phyloP scores from a whole-genome alignment of 441 rosid genomes.

The Daphne laureola region DNA sequence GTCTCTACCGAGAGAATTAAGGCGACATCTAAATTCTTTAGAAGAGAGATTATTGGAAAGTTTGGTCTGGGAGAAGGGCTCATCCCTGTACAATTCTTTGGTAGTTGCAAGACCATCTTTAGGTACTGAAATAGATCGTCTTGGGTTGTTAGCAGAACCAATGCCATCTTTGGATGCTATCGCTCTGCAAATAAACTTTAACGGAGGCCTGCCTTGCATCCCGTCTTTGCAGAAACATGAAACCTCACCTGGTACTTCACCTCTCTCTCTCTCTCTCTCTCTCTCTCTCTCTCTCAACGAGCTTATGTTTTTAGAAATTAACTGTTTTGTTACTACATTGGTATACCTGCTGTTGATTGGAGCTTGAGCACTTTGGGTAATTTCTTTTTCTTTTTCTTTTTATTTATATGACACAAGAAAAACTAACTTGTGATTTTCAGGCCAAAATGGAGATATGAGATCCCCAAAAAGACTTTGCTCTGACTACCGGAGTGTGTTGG shows the following conservation, averaged over 20 bases:
- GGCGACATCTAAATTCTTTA: slow-evolving; percentile 91
- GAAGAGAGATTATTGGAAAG: slow-evolving; percentile 96
- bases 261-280: not conserved
- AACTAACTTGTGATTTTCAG: slow-evolving; percentile 31
- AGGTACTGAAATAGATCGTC: slow-evolving; percentile 61
- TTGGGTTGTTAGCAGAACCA: slow-evolving; percentile 87
- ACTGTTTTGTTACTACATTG: not conserved
- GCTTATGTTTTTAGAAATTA: not conserved
- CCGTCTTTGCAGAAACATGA: slow-evolving; percentile 61
- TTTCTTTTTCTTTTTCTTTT: no score
- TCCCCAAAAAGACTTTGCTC: slow-evolving; percentile 74
- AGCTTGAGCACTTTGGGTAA: slow-evolving; percentile 1
- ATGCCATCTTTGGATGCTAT: slow-evolving; percentile 98
- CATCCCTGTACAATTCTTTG: slow-evolving; percentile 94
- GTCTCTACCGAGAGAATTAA: slow-evolving; percentile 90
- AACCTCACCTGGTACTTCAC: slow-evolving; percentile 40
- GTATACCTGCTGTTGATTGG: not conserved
- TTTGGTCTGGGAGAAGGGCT: slow-evolving; percentile 99
- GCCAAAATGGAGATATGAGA: slow-evolving; percentile 75
- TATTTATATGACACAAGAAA: not conserved
- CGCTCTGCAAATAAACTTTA: slow-evolving; percentile 60
- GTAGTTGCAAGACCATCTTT: slow-evolving; percentile 77
- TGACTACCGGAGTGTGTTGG: slow-evolving; percentile 81
- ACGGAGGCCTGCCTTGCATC: slow-evolving; percentile 42
- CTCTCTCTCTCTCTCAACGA: no score